Evolutionary conservation across 1,284 basidiomycete species (phyloP), one percentile per base, ranked within the genome.

Genomic region (Tausonia pullulans): DNA sequence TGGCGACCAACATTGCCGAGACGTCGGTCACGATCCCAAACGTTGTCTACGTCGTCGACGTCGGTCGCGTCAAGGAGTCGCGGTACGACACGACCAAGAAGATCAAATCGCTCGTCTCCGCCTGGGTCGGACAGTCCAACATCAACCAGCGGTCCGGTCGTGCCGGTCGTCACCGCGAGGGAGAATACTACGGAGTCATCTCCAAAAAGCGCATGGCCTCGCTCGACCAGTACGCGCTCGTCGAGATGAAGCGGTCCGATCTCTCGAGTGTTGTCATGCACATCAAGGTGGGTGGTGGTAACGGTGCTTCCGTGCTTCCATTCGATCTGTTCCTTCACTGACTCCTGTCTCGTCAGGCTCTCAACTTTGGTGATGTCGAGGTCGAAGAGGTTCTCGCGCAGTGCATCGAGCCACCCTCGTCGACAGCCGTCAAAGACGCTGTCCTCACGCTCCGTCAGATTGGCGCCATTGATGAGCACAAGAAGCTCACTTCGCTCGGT

Each of bases 221-320:
- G 11, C 80, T 97, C 56, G 82, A 85, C 66, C 82, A 89, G 48
- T 87, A 96, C 72, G 91, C 94, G 76, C 87, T 86, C 0, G 94
- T 97, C 51, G 94, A 97, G 77, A 98, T 98, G 92, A 93, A 92
- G 77, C 83, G 93, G 45, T 84, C 87, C n/a, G 90, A 93, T 75
- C 75, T 93, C 70, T 91, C 85, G 74, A 90, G 92, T 72, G 87
- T 94, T 61, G 89, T 92, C 43, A 94, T 96, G 94, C 93, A 95
- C 74, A 85, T 98, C 77, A 98, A 96, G 72, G 74, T 74, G 62
- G 67, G 73, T 55, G 2, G 54, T 55, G 27, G 27, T 27, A 27
- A 27, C 27, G 27, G 27, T 27, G 27, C 27, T 27, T 27, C 27
- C 27, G 27, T 27, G 27, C 27, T 27, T 27, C 27, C 27, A 27